Percentiles rank a stretch among this genome's conserved stretches.
These are phyloP conservation scores for Populus tomentosa DNA, from an alignment of 441 rosid species.

Conservation along the genomic window DNA sequence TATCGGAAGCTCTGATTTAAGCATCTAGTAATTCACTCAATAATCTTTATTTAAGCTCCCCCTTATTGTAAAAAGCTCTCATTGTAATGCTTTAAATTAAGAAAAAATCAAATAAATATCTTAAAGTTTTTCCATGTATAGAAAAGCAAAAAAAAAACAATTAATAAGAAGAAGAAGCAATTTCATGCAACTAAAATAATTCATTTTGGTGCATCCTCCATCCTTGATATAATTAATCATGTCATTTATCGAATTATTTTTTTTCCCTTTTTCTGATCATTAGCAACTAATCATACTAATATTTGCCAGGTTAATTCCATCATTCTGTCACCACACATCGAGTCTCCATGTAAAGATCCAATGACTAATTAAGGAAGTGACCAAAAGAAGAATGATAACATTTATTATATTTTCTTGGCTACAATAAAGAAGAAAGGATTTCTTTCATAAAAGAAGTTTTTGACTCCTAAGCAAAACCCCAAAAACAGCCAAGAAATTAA, in stretches of 20 bases:
- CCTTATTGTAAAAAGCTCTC: too few species aligned
- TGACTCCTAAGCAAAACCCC: too few species aligned
- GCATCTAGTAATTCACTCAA: too few species aligned
- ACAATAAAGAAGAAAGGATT: conserved; percentile 9
- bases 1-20: too few species aligned
- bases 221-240: background rate
- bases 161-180: background rate
- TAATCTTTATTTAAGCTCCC: too few species aligned
- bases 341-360: conserved; percentile 9
- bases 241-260: background rate
- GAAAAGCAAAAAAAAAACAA: background rate
- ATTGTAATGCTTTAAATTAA: too few species aligned
- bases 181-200: background rate
- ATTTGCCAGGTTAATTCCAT: conserved; percentile 17
- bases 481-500: too few species aligned
- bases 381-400: conserved; percentile 4
- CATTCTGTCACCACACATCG: conserved; percentile 14
- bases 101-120: too few species aligned
- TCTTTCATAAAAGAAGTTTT: background rate
- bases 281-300: background rate
- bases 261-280: background rate
- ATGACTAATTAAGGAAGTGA: conserved; percentile 18
- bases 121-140: too few species aligned
- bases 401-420: conserved; percentile 4
- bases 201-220: too few species aligned